These are phyloP conservation scores for Trichoderma guizhouense DNA, from an alignment of 2,329 filamentous ascomycete species.

Conservation along the genomic window DNA sequence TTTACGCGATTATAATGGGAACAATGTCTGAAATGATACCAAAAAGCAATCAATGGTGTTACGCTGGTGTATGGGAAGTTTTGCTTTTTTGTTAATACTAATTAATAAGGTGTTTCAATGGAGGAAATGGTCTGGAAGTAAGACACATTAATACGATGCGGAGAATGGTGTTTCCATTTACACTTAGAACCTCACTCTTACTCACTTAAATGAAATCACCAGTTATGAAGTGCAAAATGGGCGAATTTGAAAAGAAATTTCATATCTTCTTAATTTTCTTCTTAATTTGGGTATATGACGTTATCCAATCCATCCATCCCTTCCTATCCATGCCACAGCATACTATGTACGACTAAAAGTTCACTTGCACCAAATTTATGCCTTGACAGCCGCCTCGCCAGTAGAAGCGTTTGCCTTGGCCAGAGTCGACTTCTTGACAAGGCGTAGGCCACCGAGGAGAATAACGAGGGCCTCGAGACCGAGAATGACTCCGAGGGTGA, in stretches of 20 bases:
- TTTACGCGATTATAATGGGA: neutral
- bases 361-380: neutral
- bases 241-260: neutral
- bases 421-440: constrained; percentile 47
- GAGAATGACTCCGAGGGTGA: constrained; percentile 52
- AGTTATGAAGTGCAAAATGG: neutral
- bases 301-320: neutral
- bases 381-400: constrained; percentile 24
- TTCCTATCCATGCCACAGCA: neutral
- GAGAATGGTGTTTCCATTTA: neutral
- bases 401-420: neutral
- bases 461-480: constrained; percentile 44
- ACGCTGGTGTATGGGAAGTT: neutral
- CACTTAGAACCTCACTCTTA: neutral
- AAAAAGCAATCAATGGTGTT: neutral
- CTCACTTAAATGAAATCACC: neutral
- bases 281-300: constrained; percentile 2
- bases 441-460: constrained; percentile 41
- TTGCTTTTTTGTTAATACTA: neutral
- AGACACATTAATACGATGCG: neutral
- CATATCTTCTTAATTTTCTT: constrained; percentile 1
- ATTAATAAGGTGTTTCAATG: neutral
- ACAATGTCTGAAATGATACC: constrained; percentile 1
- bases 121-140: neutral
- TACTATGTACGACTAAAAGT: neutral